phyloP scores from a whole-genome alignment of 164 flowering plant species.

The Magnolia officinalis region DNA sequence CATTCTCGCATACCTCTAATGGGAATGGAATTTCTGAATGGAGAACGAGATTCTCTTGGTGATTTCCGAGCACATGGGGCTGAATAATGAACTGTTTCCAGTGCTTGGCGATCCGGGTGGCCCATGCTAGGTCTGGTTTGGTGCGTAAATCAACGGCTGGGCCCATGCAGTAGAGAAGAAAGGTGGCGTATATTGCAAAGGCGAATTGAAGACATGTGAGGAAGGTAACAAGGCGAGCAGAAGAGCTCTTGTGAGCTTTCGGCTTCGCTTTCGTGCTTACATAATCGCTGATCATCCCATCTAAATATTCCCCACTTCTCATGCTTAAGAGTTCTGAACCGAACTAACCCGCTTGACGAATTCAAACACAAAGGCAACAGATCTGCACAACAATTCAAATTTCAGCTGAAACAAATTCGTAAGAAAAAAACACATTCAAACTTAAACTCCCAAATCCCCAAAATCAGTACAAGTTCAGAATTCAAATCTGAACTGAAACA shows the following conservation, averaged over 20 bases:
- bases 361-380: slow-evolving; percentile 1
- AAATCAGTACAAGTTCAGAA: background rate
- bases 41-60: slow-evolving; percentile 40
- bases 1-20: slow-evolving; percentile 71
- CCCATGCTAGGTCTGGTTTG: slow-evolving; percentile 85
- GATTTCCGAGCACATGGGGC: slow-evolving; percentile 40
- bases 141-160: slow-evolving; percentile 63
- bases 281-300: slow-evolving; percentile 76
- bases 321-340: slow-evolving; percentile 19
- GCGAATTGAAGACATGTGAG: slow-evolving; percentile 86
- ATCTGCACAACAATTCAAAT: background rate
- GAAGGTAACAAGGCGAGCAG: slow-evolving; percentile 54
- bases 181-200: slow-evolving; percentile 87
- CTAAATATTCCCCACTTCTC: slow-evolving; percentile 69
- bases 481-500: background rate
- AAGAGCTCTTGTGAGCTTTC: slow-evolving; percentile 37
- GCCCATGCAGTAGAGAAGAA: slow-evolving; percentile 82
- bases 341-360: slow-evolving; percentile 41
- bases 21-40: slow-evolving; percentile 35
- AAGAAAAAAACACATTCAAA: background rate
- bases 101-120: slow-evolving; percentile 58
- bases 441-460: background rate
- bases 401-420: background rate
- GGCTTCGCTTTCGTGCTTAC: slow-evolving; percentile 53
- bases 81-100: slow-evolving; percentile 71